A percentile compares a stretch with the other conserved stretches of the same genome.
Evolutionary conservation across 2,329 filamentous ascomycete species (phyloP).

Genomic region (Graphiopsis chlorocephala): DNA sequence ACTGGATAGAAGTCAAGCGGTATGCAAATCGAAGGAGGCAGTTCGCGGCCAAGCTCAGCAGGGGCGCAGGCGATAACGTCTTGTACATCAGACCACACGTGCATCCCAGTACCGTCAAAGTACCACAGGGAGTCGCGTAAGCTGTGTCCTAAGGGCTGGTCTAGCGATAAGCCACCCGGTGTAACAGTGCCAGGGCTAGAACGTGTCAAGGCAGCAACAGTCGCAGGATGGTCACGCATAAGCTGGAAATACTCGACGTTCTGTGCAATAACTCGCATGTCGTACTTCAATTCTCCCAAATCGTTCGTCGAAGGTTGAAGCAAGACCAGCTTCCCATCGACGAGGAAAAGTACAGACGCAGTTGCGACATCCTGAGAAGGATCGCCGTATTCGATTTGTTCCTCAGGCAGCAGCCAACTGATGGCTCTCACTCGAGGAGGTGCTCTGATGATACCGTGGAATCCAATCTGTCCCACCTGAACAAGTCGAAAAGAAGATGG

Average conservation of each 20-base stretch:
- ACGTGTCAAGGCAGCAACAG: conserved; percentile 22
- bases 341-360: conserved; percentile 91
- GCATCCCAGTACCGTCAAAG: conserved; percentile 83
- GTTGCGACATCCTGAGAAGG: conserved; percentile 93
- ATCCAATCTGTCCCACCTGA: conserved; percentile 96
- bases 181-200: conserved; percentile 21
- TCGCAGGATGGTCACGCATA: conserved; percentile 71
- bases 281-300: conserved; percentile 85
- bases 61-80: conserved; percentile 74
- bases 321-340: conserved; percentile 92
- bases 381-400: conserved; percentile 85
- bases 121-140: conserved; percentile 89
- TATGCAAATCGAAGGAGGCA: conserved; percentile 72
- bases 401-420: conserved; percentile 92
- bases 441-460: conserved; percentile 92
- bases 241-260: conserved; percentile 94
- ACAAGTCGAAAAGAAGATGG: conserved; percentile 72
- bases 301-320: conserved; percentile 83
- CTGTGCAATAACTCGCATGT: conserved; percentile 94
- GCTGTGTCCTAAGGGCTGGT: conserved; percentile 42
- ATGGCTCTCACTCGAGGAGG: conserved; percentile 88
- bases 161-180: conserved; percentile 21
- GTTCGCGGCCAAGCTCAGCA: conserved; percentile 63
- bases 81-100: conserved; percentile 84
- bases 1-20: conserved; percentile 94